phyloP scores from a whole-genome alignment of 176 grass and related monocot genomes.

The Rhynchospora pubera region DNA sequence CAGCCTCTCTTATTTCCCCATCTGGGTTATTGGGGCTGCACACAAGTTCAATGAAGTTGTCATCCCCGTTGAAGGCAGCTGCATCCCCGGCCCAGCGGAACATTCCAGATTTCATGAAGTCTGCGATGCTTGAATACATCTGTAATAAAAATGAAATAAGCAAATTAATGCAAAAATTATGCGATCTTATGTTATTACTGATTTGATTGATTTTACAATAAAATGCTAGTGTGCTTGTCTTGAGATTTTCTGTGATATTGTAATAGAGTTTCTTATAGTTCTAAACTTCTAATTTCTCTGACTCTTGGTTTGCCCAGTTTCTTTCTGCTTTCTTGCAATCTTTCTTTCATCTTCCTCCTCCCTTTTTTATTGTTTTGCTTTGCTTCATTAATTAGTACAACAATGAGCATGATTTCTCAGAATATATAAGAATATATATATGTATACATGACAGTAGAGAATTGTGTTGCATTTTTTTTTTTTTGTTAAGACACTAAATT shows the following conservation, averaged over 20 bases:
- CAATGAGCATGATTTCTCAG: not conserved
- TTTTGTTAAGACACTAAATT: not conserved
- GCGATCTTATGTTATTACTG: not conserved
- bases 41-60: slow-evolving; percentile 60
- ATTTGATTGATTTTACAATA: not conserved
- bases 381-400: not conserved
- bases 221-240: not conserved
- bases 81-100: slow-evolving; percentile 75
- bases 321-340: no score
- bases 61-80: slow-evolving; percentile 16
- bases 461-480: not conserved
- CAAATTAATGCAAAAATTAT: not conserved
- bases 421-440: no score
- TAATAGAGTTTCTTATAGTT: not conserved
- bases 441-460: not conserved
- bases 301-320: not conserved
- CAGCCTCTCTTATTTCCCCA: slow-evolving; percentile 45
- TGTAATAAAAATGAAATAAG: slow-evolving; percentile 21
- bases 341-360: not conserved
- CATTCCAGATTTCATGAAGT: slow-evolving; percentile 51
- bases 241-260: not conserved
- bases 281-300: not conserved
- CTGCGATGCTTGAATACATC: slow-evolving; percentile 50
- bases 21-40: slow-evolving; percentile 81
- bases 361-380: not conserved